phyloP scores from a whole-genome alignment of 1,284 basidiomycete species.

The Trichosporon sp. region DNA sequence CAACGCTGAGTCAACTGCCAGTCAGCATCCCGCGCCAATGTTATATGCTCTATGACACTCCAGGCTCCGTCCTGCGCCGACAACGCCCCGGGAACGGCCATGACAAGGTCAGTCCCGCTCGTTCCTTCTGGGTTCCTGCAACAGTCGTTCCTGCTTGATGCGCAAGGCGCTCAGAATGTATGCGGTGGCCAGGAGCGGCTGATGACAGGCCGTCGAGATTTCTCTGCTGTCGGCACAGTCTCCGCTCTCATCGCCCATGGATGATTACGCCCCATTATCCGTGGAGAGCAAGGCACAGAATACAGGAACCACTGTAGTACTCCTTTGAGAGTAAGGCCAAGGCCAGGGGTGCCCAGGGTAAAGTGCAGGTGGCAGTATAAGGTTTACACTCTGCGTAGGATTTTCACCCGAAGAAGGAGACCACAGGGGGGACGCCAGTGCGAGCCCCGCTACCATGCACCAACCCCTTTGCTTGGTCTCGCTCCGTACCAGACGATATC shows the following conservation, averaged over 20 bases:
- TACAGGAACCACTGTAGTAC: constrained; percentile 14
- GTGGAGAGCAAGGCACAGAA: constrained; percentile 9
- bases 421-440: background rate
- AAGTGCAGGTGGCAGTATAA: constrained; percentile 19
- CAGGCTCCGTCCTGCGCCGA: background rate
- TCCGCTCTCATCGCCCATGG: background rate
- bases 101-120: constrained; percentile 8
- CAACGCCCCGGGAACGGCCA: background rate
- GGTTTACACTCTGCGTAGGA: constrained; percentile 20
- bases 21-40: background rate
- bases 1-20: background rate
- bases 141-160: background rate
- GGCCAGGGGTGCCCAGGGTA: constrained; percentile 10
- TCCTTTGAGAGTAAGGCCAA: constrained; percentile 5
- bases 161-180: background rate
- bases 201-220: background rate
- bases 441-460: background rate
- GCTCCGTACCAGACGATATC: background rate
- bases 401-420: constrained; percentile 21
- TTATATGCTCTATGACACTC: background rate
- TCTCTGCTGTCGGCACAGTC: background rate
- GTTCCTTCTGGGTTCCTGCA: constrained; percentile 8
- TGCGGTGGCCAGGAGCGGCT: background rate
- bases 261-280: constrained; percentile 3
- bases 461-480: background rate